These are phyloP conservation scores for Oropetium thomaeum DNA, from an alignment of 176 grass and related monocot genomes.

Conservation along the genomic window DNA sequence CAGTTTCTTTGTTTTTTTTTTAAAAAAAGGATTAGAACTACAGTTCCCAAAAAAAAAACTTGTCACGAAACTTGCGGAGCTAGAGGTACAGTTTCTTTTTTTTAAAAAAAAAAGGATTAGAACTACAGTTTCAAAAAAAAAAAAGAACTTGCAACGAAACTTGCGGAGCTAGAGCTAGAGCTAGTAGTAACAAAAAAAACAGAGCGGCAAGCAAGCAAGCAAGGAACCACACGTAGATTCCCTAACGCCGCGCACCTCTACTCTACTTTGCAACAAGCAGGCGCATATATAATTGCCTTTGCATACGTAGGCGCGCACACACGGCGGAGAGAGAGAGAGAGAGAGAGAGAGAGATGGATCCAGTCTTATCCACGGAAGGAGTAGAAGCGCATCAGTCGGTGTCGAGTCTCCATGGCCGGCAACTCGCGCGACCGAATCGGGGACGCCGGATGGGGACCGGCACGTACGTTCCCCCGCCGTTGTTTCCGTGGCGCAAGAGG, in stretches of 20 bases:
- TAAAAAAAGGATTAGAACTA: too few relatives aligned
- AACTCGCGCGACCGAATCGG: background rate
- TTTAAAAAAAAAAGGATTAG: too few relatives aligned
- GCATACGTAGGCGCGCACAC: background rate
- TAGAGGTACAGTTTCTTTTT: too few relatives aligned
- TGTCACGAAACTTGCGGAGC: too few relatives aligned
- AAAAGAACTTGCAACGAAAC: background rate
- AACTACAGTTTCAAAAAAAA: too few relatives aligned
- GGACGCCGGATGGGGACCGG: background rate
- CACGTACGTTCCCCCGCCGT: background rate
- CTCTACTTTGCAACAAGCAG: background rate
- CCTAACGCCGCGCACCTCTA: background rate
- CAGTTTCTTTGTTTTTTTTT: too few relatives aligned
- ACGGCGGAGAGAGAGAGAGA: background rate
- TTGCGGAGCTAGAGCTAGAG: too few relatives aligned
- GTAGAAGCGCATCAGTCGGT: background rate
- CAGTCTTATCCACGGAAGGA: slow-evolving; percentile 14
- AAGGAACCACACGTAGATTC: background rate
- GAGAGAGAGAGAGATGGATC: too few relatives aligned
- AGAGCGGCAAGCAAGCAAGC: background rate
- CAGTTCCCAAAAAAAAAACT: too few relatives aligned
- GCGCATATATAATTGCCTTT: background rate
- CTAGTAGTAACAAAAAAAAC: too few relatives aligned
- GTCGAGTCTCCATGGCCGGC: background rate
- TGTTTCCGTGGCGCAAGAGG: background rate